Evolutionary conservation across 208 protist species (phyloP).

Genomic region (Trypanosoma congolense): DNA sequence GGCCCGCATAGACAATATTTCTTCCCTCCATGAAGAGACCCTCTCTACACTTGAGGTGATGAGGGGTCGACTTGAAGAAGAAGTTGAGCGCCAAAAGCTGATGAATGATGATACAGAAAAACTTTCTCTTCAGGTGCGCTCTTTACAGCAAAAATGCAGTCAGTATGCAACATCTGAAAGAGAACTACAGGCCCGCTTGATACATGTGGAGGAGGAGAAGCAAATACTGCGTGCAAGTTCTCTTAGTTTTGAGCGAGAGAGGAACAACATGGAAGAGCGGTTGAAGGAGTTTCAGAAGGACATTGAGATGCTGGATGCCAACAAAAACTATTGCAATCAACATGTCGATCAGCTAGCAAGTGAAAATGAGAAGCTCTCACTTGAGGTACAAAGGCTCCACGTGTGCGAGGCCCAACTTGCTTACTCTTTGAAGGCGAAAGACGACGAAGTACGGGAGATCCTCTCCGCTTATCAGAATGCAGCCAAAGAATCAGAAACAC

Average conservation of each 20-base stretch:
- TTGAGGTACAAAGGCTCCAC: constrained; percentile 45
- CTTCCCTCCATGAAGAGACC: constrained; percentile 39
- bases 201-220: constrained; percentile 38
- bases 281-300: constrained; percentile 71
- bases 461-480: constrained; percentile 68
- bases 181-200: constrained; percentile 36
- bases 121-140: constrained; percentile 55
- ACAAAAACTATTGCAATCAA: constrained; percentile 70
- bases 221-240: constrained; percentile 32
- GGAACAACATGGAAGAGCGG: constrained; percentile 42
- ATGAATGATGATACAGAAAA: constrained; percentile 50
- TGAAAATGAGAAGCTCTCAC: constrained; percentile 66
- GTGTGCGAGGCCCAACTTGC: constrained; percentile 46
- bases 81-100: constrained; percentile 33
- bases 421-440: constrained; percentile 68
- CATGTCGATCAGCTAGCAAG: constrained; percentile 54
- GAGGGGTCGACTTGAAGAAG: constrained; percentile 38
- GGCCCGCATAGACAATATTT: constrained; percentile 46
- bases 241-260: constrained; percentile 40
- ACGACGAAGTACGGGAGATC: constrained; percentile 71
- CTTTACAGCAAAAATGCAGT: constrained; percentile 64
- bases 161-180: constrained; percentile 50
- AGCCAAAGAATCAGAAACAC: constrained; percentile 53
- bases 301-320: constrained; percentile 59
- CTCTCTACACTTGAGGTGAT: constrained; percentile 34